These are phyloP conservation scores for Xylariomycetidae sp. DNA, from an alignment of 2,329 filamentous ascomycete genomes.

Conservation along the genomic window DNA sequence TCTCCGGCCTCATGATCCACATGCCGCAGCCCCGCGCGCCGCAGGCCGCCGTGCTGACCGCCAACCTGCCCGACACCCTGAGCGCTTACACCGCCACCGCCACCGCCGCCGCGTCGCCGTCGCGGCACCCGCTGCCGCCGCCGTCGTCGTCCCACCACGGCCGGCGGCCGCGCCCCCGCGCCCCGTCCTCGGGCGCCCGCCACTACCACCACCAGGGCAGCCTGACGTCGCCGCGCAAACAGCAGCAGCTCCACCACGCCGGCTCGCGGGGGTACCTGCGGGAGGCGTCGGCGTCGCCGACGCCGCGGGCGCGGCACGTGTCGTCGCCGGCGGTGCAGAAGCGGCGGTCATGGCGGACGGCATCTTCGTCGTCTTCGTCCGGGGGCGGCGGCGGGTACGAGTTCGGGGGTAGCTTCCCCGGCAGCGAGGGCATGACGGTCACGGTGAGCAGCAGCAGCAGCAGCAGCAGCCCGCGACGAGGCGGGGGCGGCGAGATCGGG, in stretches of 20 bases:
- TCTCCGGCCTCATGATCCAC: constrained; percentile 46
- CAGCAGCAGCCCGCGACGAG: constrained; percentile 19
- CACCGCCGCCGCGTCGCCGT: background rate
- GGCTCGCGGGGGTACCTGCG: constrained; percentile 18
- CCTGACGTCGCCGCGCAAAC: constrained; percentile 37
- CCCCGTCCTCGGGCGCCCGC: constrained; percentile 48
- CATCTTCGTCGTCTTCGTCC: constrained; percentile 5
- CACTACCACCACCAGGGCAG: constrained; percentile 27
- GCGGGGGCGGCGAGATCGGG: constrained; percentile 34
- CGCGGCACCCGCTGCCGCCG: constrained; percentile 3
- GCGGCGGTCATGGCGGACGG: constrained; percentile 29
- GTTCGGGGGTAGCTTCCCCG: no score
- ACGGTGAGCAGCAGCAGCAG: constrained; percentile 19
- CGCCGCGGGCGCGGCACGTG: constrained; percentile 21
- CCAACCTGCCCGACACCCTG: constrained; percentile 18
- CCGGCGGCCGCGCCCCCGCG: constrained; percentile 41
- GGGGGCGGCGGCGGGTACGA: constrained; percentile 1
- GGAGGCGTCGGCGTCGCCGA: constrained; percentile 31
- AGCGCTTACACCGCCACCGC: background rate
- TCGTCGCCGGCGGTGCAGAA: constrained; percentile 35
- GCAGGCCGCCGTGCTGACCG: constrained; percentile 31
- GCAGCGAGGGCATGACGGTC: no score
- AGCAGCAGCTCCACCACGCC: constrained; percentile 30
- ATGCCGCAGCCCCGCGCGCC: constrained; percentile 42
- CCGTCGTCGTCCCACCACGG: constrained; percentile 3